Evolutionary conservation across 495 filamentous ascomycete genomes (phyloP).

Genomic region (Penicillium cataractarum): DNA sequence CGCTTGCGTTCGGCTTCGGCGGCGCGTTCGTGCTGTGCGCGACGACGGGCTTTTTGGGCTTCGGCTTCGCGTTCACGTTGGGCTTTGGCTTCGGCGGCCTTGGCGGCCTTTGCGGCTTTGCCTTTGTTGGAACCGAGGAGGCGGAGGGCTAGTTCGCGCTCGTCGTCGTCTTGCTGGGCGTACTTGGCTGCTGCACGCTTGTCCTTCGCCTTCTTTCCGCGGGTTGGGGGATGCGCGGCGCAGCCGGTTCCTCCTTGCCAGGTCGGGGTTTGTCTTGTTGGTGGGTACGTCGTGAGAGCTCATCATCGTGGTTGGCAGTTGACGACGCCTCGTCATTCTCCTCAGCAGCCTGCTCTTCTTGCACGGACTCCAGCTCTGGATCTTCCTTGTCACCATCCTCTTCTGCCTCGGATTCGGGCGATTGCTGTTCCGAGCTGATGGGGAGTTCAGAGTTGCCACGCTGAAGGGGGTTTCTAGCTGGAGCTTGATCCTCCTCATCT

Average conservation of each 20-base stretch:
- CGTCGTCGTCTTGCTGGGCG: constrained; percentile 91
- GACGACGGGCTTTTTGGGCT: constrained; percentile 69
- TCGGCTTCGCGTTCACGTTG: constrained; percentile 63
- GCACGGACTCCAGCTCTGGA: constrained; percentile 17
- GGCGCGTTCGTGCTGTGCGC: constrained; percentile 76
- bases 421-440: constrained; percentile 32
- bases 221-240: constrained; percentile 50
- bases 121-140: constrained; percentile 74
- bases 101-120: constrained; percentile 52
- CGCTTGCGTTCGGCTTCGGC: constrained; percentile 62
- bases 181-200: constrained; percentile 92
- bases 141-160: constrained; percentile 78
- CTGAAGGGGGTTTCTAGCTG: constrained; percentile 36
- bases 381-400: constrained; percentile 31
- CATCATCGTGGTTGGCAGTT: constrained; percentile 21
- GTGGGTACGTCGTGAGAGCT: constrained; percentile 43
- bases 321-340: constrained; percentile 21
- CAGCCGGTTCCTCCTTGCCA: constrained; percentile 17
- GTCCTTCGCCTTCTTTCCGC: constrained; percentile 81
- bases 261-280: constrained; percentile 46
- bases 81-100: constrained; percentile 53
- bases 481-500: constrained; percentile 27
- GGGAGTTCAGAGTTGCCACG: constrained; percentile 28
- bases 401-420: constrained; percentile 40
- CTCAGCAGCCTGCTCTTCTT: constrained; percentile 22